Evolutionary conservation across 169 alveolate species (phyloP).

Genomic region (Plasmodium gonderi): DNA sequence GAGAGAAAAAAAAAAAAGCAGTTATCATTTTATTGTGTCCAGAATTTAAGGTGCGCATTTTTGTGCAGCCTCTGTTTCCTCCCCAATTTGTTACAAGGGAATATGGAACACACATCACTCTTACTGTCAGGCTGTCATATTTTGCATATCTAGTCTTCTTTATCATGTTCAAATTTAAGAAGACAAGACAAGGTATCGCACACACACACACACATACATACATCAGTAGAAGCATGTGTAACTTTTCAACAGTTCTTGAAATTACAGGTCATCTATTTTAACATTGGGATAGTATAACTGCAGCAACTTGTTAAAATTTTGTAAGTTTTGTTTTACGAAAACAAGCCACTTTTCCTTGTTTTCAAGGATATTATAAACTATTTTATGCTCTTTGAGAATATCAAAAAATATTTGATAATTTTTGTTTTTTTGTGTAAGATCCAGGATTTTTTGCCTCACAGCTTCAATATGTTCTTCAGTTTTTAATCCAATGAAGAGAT

Average conservation of each 20-base stretch:
- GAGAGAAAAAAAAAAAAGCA: too few relatives aligned
- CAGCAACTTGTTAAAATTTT: conserved; percentile 4
- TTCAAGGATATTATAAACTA: background rate
- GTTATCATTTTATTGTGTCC: background rate
- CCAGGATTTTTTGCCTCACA: conserved; percentile 13
- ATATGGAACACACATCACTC: too few relatives aligned
- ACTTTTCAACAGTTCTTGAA: too few relatives aligned
- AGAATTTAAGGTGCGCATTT: too few relatives aligned
- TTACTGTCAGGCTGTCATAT: too few relatives aligned
- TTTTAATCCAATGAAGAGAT: background rate
- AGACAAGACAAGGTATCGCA: too few relatives aligned
- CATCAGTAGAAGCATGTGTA: too few relatives aligned
- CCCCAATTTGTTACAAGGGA: too few relatives aligned
- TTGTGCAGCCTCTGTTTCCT: too few relatives aligned
- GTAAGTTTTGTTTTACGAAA: conserved; percentile 2
- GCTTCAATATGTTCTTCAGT: conserved; percentile 26
- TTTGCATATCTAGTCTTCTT: too few relatives aligned
- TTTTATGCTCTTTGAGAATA: background rate
- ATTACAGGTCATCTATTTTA: background rate
- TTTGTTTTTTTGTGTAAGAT: conserved; percentile 10
- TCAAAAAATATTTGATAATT: conserved; percentile 21
- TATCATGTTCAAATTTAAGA: too few relatives aligned
- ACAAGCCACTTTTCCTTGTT: background rate
- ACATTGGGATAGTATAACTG: background rate
- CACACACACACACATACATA: too few relatives aligned